Base-by-base conservation (phyloP, 2,329 filamentous ascomycete species). In the Colletotrichum melonis region DNA sequence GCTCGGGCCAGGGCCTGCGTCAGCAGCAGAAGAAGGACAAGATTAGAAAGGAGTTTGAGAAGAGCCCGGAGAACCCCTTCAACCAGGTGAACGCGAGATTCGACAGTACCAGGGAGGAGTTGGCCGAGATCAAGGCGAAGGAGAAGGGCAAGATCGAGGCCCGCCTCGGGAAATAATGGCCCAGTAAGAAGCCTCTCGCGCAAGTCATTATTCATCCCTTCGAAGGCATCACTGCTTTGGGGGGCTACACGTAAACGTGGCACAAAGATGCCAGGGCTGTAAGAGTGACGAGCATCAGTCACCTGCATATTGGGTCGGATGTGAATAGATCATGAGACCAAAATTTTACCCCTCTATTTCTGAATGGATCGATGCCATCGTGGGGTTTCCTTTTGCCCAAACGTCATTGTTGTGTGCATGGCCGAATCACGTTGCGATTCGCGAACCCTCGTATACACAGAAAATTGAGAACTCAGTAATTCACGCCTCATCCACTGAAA, bases 41-140 rank as follows among this genome's bases (percentile, higher is more conserved):
- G 80, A 94, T 97, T 77, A 85, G 90, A 75, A 97, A 97, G 87
- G 97, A 98, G 85, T 99, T 98, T 82, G 93, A 97, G 83, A 97
- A 95, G 87, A 94, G 93, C 79, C 92, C 94, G 1, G 96, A 98
- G 78, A 99, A 99, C 82, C 97, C 97, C 16, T 97, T 97, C 85
- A 98, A 98, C 85, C 94, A 97, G 85, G 92, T 92, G 19, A 90
- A 87, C 64, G 94, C 91, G 2, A 83, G 87, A 3, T 97, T 95
- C 84, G 94, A 99, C 83, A 90, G 94, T 67, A 90, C 88, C 26
- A 93, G 90, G 83, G 94, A 95, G 4, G 96, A 99, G 78, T 79
- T 98, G 57, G 87, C 87, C 62, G 87, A 90, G 62, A 84, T 95
- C 72, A 90, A 87, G 80, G 86, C 91, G 55, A 82, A 88, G 68